phyloP scores from a whole-genome alignment of 177 flowering plant genomes.

The Vitis hybrid region DNA sequence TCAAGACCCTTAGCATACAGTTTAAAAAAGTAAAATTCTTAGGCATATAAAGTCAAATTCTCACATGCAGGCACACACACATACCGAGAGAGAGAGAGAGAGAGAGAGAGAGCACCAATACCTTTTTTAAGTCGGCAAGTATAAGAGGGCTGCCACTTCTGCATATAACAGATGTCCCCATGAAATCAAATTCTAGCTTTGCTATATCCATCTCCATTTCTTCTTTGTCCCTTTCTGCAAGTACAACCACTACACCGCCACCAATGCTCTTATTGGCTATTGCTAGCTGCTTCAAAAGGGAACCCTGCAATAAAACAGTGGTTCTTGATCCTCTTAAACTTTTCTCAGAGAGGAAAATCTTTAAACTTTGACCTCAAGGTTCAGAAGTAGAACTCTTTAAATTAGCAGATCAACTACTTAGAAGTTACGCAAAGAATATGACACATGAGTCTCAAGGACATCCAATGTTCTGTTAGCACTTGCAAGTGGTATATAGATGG shows the following conservation, averaged over 20 bases:
- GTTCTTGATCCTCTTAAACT: neutral
- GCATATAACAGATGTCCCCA: slow-evolving; percentile 93
- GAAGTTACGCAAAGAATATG: neutral
- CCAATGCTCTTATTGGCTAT: slow-evolving; percentile 94
- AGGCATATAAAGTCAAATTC: no score
- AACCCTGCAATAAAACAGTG: slow-evolving; percentile 53
- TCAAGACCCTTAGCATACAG: no score
- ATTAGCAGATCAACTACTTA: neutral
- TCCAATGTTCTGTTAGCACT: neutral
- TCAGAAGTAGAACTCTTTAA: neutral
- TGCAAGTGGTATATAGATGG: neutral
- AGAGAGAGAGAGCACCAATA: slow-evolving; percentile 9
- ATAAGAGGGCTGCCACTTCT: slow-evolving; percentile 98
- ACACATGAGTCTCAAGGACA: neutral
- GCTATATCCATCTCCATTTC: slow-evolving; percentile 95
- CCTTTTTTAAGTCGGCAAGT: slow-evolving; percentile 90
- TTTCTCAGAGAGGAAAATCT: neutral
- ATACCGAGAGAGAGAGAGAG: neutral
- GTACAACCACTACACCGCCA: slow-evolving; percentile 90
- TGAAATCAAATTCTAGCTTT: slow-evolving; percentile 83
- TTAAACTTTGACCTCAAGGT: neutral
- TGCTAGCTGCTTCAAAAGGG: slow-evolving; percentile 91
- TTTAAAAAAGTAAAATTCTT: no score
- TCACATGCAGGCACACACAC: no score
- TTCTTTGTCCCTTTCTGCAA: slow-evolving; percentile 95